phyloP scores from a whole-genome alignment of 2,329 filamentous ascomycete genomes.

The Diaporthe humulicola region DNA sequence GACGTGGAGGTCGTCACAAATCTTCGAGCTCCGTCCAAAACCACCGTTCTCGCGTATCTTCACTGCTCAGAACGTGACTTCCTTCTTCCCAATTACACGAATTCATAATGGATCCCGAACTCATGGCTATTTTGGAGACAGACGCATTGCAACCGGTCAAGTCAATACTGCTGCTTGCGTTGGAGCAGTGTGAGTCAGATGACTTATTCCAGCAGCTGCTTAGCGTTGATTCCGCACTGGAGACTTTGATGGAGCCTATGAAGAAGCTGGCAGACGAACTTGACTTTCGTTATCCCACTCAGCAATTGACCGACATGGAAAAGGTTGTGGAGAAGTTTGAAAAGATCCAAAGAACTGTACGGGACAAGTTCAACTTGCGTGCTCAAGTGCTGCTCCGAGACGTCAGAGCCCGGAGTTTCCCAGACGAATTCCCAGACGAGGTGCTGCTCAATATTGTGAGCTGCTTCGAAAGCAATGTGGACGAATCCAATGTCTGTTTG shows the following conservation, averaged over 20 bases:
- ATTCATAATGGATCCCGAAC: neutral
- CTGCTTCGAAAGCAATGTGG: neutral
- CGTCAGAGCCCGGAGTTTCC: neutral
- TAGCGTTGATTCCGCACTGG: neutral
- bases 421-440: neutral
- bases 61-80: neutral
- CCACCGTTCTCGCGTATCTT: neutral
- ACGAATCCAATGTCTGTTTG: too few species aligned
- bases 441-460: neutral
- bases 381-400: neutral
- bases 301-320: neutral
- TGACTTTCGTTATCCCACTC: too few species aligned
- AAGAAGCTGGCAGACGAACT: neutral
- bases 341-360: neutral
- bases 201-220: neutral
- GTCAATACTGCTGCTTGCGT: neutral
- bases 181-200: neutral
- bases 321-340: neutral
- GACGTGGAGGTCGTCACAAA: too few species aligned
- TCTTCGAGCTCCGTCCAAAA: too few species aligned
- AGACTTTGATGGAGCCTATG: neutral
- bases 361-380: neutral
- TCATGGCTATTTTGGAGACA: neutral
- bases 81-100: neutral
- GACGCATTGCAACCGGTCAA: neutral